Evolutionary conservation across 2,329 filamentous ascomycete genomes (phyloP).

Genomic region (Fusarium ambrosium): DNA sequence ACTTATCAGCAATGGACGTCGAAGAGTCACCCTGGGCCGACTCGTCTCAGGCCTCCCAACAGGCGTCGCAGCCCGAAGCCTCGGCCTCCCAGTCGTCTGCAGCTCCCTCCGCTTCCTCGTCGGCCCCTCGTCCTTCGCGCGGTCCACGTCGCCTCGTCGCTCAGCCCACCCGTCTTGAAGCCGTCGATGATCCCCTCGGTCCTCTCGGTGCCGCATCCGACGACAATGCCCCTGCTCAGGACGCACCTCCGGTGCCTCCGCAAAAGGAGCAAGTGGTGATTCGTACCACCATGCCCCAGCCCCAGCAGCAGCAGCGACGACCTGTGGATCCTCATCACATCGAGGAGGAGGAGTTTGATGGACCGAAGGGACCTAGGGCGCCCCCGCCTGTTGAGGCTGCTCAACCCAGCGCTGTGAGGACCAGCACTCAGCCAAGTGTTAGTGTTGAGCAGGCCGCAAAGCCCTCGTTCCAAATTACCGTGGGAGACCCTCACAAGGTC

Average conservation of each 20-base stretch:
- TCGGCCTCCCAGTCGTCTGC: slow-evolving; percentile 49
- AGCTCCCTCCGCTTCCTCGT: slow-evolving; percentile 47
- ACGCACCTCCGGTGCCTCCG: slow-evolving; percentile 76
- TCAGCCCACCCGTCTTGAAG: slow-evolving; percentile 83
- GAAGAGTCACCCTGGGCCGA: slow-evolving; percentile 70
- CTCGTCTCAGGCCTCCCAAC: slow-evolving; percentile 53
- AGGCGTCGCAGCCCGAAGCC: slow-evolving; percentile 48
- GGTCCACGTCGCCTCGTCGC: slow-evolving; percentile 75
- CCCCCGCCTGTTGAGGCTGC: slow-evolving; percentile 75
- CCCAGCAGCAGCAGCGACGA: slow-evolving; percentile 59
- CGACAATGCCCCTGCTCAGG: slow-evolving; percentile 53
- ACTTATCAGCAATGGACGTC: slow-evolving; percentile 59
- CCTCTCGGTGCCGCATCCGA: slow-evolving; percentile 78
- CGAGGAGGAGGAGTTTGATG: slow-evolving; percentile 77
- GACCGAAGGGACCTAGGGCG: slow-evolving; percentile 66
- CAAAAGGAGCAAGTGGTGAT: slow-evolving; percentile 76
- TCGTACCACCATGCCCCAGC: slow-evolving; percentile 67
- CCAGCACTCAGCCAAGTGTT: slow-evolving; percentile 79
- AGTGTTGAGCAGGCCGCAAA: slow-evolving; percentile 94
- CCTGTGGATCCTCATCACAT: slow-evolving; percentile 73
- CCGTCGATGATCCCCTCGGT: slow-evolving; percentile 81
- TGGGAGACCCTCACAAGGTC: slow-evolving; percentile 98
- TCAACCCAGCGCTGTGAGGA: slow-evolving; percentile 64
- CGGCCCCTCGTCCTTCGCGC: slow-evolving; percentile 59
- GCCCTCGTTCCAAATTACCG: slow-evolving; percentile 88